phyloP scores from a whole-genome alignment of 202 grass and related monocot species.

The Miscanthus sacchariflorus region DNA sequence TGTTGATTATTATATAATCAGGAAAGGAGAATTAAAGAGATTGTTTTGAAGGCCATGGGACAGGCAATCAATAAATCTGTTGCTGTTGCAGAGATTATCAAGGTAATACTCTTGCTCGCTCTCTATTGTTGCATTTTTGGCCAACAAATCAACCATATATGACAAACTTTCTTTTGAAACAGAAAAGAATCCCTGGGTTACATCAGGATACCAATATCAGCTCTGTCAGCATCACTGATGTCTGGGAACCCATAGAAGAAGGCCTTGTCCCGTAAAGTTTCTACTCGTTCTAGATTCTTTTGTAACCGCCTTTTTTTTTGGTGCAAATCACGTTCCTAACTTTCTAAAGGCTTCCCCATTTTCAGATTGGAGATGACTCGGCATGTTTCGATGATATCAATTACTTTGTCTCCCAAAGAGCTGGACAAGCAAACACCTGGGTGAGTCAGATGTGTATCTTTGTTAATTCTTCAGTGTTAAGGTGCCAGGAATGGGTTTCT shows the following conservation, averaged over 20 bases:
- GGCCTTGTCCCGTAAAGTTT: constrained; percentile 82
- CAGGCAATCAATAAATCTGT: constrained; percentile 91
- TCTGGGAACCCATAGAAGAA: constrained; percentile 95
- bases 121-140: not conserved
- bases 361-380: constrained; percentile 82
- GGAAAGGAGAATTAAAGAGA: constrained; percentile 81
- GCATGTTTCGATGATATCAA: constrained; percentile 92
- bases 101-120: constrained; percentile 46
- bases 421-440: constrained; percentile 76
- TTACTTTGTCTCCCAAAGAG: constrained; percentile 75
- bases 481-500: not conserved
- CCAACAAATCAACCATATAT: constrained; percentile 23
- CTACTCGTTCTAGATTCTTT: constrained; percentile 34
- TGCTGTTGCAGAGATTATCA: constrained; percentile 89
- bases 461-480: constrained; percentile 21
- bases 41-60: constrained; percentile 94
- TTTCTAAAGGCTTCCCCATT: constrained; percentile 1
- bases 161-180: constrained; percentile 48
- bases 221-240: constrained; percentile 89
- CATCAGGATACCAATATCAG: constrained; percentile 81
- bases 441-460: constrained; percentile 45
- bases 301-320: not conserved
- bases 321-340: constrained; percentile 21
- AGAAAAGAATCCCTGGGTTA: constrained; percentile 84
- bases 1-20: constrained; percentile 25